Conservation (phyloP, 768 basidiomycete genomes). For the Pleurotus citrinopileatus region DNA sequence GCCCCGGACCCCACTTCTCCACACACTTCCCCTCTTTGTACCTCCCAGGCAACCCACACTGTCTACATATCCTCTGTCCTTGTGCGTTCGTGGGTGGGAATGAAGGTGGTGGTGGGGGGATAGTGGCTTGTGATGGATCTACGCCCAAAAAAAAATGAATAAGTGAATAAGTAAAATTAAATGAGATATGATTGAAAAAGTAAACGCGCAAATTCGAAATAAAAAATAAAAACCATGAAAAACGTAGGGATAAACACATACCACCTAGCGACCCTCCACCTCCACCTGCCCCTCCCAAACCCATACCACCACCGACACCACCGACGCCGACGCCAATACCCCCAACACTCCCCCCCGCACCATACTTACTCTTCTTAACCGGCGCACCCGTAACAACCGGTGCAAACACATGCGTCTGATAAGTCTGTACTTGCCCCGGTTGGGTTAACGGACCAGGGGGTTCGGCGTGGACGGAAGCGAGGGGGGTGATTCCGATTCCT, state of each 20-base stretch:
- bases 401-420: slow-evolving; percentile 70
- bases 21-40: slow-evolving; percentile 87
- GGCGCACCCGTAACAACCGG: slow-evolving; percentile 73
- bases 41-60: slow-evolving; percentile 69
- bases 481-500: background rate
- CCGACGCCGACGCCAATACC: too few species aligned
- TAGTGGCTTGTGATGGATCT: too few species aligned
- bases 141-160: too few species aligned
- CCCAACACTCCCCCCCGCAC: slow-evolving; percentile 16
- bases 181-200: too few species aligned
- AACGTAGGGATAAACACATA: too few species aligned
- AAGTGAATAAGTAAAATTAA: too few species aligned
- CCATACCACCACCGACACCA: too few species aligned
- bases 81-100: slow-evolving; percentile 51
- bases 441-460: slow-evolving; percentile 20
- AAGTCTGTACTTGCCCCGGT: slow-evolving; percentile 32
- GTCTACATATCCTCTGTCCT: slow-evolving; percentile 75
- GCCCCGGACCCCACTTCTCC: slow-evolving; percentile 87
- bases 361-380: slow-evolving; percentile 59
- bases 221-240: too few species aligned
- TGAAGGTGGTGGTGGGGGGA: slow-evolving; percentile 22
- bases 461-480: slow-evolving; percentile 11
- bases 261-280: too few species aligned
- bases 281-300: too few species aligned
- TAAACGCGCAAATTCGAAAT: too few species aligned